Base-by-base conservation (phyloP, 192 early-diverging fungal species). In the Linnemannia elongata region DNA sequence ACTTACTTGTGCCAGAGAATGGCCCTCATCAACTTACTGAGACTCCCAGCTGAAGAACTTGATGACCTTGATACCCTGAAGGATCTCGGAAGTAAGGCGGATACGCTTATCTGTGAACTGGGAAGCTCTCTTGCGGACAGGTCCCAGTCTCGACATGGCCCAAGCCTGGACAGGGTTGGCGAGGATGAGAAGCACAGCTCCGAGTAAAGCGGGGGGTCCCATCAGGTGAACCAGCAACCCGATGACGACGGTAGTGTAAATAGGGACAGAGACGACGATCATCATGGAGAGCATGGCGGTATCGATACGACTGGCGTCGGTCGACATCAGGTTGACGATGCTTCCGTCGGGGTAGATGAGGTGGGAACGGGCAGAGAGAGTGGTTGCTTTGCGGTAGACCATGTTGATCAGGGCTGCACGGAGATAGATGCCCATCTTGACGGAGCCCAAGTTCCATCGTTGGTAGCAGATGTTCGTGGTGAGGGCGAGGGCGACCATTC, bases 1-100 rank as follows among this genome's bases (percentile, higher is more conserved):
- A 22, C 18, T 49, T 17, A 6, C 41, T 6, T 45, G n/a, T 13
- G 6, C 6, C 72, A 27, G 38, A 42, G 0, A 42, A 42, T 44
- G 18, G 0, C 33, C 10, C 4, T 38, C 13, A 54, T 27, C 44
- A 13, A 72, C 81, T 63, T 82, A 75, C 81, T 57, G 33, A 7
- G 81, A 49, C 39, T 87, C 85, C 85, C 85, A 95, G n/a, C 89
- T 91, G 74, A 94, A 94, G 69, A 93, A 93, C 85, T 95, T 95
- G 82, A 95, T 92, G 22, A 91, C 89, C n/a, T 92, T 90, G 35
- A 94, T 92, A 42, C 92, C 88, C 15, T 89, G 82, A 4, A 93
- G 72, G 24, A 94, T 75, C 80, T 94, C 92, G 74, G 92, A 81
- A 2, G 90, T 90, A 36, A 92, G 68, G 5, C 85, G 88, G 69